These are phyloP conservation scores for Neophaeococcomyces aloes DNA, from an alignment of 2,329 filamentous ascomycete genomes.

Conservation along the genomic window DNA sequence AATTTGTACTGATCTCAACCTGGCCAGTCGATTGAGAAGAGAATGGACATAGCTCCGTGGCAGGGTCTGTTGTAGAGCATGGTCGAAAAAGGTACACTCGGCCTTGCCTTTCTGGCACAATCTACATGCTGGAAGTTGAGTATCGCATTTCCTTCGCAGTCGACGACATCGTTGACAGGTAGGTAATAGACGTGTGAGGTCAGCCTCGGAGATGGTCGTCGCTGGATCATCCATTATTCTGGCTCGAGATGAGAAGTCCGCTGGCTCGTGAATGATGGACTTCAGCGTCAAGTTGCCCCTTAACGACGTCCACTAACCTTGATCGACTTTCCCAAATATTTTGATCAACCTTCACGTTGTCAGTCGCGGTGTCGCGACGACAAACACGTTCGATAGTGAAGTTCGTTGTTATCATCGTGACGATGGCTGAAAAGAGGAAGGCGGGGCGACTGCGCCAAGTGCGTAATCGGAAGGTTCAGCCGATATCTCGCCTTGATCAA, in stretches of 20 bases:
- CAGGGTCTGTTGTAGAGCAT: slow-evolving; percentile 22
- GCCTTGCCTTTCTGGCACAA: slow-evolving; percentile 24
- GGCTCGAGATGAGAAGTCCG: slow-evolving; percentile 1
- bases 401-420: slow-evolving; percentile 4
- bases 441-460: slow-evolving; percentile 6
- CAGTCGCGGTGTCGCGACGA: neutral
- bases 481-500: slow-evolving; percentile 6
- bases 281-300: slow-evolving; percentile 3
- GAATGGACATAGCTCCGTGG: slow-evolving; percentile 23
- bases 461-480: slow-evolving; percentile 6
- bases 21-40: slow-evolving; percentile 19
- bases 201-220: slow-evolving; percentile 22
- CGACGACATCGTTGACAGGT: slow-evolving; percentile 23
- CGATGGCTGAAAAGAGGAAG: slow-evolving; percentile 1
- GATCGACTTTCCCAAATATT: neutral
- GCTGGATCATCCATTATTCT: slow-evolving; percentile 10
- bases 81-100: slow-evolving; percentile 24
- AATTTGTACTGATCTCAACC: slow-evolving; percentile 18
- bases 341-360: neutral
- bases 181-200: slow-evolving; percentile 21
- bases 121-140: slow-evolving; percentile 22
- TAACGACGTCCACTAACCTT: neutral
- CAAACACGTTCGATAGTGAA: neutral
- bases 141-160: slow-evolving; percentile 23
- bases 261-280: slow-evolving; percentile 4